Percentiles rank a stretch among this genome's conserved stretches.
phyloP scores from a whole-genome alignment of 352 stramenopile genomes.

The Achlya hypogyna region DNA sequence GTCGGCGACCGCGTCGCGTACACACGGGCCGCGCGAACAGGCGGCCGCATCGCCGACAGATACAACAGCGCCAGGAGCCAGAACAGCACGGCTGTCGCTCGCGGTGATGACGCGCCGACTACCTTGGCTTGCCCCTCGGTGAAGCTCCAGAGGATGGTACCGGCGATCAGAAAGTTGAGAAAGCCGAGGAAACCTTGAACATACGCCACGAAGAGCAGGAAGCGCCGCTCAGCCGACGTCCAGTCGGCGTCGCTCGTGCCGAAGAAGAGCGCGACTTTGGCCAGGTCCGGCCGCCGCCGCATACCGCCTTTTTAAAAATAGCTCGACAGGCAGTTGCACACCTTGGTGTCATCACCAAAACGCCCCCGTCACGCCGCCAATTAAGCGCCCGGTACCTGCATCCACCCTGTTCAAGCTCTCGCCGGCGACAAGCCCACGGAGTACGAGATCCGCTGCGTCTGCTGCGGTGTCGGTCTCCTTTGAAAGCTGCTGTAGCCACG shows the following conservation, averaged over 20 bases:
- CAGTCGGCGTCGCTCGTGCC: constrained; percentile 1
- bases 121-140: background rate
- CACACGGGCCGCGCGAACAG: background rate
- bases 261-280: background rate
- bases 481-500: no score
- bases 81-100: background rate
- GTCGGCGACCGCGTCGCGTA: background rate
- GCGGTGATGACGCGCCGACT: background rate
- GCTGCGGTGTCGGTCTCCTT: no score
- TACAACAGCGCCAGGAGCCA: background rate
- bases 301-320: no score
- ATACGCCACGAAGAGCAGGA: background rate
- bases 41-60: background rate
- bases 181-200: background rate
- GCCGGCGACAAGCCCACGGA: no score
- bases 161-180: background rate
- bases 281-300: background rate
- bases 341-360: no score
- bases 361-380: no score
- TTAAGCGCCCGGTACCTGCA: no score
- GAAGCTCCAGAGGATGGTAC: background rate
- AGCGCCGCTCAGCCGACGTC: background rate
- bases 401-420: no score
- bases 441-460: no score
- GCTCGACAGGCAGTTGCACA: no score